Conservation (phyloP, 1,284 basidiomycete genomes). For the Trichosporon faecale region DNA sequence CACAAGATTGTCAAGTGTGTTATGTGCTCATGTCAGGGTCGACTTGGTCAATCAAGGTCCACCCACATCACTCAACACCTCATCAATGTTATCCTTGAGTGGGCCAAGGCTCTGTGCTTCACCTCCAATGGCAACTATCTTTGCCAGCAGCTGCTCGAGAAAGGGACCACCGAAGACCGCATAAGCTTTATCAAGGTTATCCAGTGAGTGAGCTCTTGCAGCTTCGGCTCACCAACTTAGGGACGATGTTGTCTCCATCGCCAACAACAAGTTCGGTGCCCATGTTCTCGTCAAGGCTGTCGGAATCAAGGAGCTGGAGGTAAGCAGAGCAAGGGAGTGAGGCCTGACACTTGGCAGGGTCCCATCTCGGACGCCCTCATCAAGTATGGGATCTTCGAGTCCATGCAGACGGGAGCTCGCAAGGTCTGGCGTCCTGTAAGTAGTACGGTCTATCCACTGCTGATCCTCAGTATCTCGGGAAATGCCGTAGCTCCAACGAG, state of each 20-base stretch:
- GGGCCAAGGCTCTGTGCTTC: constrained; percentile 42
- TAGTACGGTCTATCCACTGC: neutral
- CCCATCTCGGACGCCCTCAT: constrained; percentile 39
- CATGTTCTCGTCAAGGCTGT: constrained; percentile 49
- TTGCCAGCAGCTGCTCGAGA: constrained; percentile 47
- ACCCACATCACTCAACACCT: constrained; percentile 22
- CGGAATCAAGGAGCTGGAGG: constrained; percentile 43
- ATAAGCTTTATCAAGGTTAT: constrained; percentile 40
- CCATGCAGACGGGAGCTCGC: constrained; percentile 45
- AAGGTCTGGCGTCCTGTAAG: constrained; percentile 46
- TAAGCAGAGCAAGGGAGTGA: constrained; percentile 14
- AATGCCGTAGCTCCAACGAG: constrained; percentile 34
- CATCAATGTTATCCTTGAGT: constrained; percentile 38
- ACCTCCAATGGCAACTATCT: constrained; percentile 49
- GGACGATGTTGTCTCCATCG: constrained; percentile 42
- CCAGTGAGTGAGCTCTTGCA: constrained; percentile 24
- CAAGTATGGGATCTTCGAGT: constrained; percentile 42
- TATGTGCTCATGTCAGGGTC: too few relatives aligned
- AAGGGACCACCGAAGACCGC: constrained; percentile 38
- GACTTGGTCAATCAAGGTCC: constrained; percentile 19
- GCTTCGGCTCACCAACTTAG: constrained; percentile 18
- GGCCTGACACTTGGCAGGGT: constrained; percentile 17
- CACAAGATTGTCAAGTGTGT: too few relatives aligned
- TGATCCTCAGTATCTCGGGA: constrained; percentile 41
- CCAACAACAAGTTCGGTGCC: constrained; percentile 47